Percentiles rank a stretch among this genome's conserved stretches.
These are phyloP conservation scores for Paracoccidioides lutzii DNA, from an alignment of 2,329 filamentous ascomycete species.

Conservation along the genomic window DNA sequence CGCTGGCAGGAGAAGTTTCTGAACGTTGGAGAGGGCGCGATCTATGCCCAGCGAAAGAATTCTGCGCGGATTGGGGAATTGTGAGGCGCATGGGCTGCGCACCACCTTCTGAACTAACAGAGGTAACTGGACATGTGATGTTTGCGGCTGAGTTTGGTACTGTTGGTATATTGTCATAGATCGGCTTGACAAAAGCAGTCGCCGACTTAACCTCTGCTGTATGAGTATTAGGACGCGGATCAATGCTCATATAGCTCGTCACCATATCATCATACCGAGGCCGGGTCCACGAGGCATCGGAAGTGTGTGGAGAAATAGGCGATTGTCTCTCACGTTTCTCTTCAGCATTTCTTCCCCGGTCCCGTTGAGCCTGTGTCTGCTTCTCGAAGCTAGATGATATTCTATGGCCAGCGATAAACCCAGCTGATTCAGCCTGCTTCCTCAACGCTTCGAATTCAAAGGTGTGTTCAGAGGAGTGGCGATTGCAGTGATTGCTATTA, in stretches of 20 bases:
- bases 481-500: conserved; percentile 8
- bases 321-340: conserved; percentile 3
- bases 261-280: background rate
- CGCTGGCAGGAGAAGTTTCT: conserved; percentile 41
- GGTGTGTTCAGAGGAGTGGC: conserved; percentile 50
- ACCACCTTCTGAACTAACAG: background rate
- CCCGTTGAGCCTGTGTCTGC: conserved; percentile 4
- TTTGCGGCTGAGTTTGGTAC: background rate
- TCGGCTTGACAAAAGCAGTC: background rate
- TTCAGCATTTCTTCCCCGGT: background rate
- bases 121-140: background rate
- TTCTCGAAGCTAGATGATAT: conserved; percentile 5
- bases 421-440: conserved; percentile 44
- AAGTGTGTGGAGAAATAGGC: background rate
- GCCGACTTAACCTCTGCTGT: background rate
- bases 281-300: background rate
- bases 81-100: background rate
- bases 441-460: conserved; percentile 72
- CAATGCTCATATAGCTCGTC: conserved; percentile 2
- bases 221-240: background rate
- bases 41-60: conserved; percentile 2
- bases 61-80: background rate
- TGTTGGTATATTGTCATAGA: background rate
- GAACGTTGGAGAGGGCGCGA: conserved; percentile 22
- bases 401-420: conserved; percentile 8